Base-by-base conservation (phyloP, 2,329 filamentous ascomycete species). In the Ophiostoma ips region DNA sequence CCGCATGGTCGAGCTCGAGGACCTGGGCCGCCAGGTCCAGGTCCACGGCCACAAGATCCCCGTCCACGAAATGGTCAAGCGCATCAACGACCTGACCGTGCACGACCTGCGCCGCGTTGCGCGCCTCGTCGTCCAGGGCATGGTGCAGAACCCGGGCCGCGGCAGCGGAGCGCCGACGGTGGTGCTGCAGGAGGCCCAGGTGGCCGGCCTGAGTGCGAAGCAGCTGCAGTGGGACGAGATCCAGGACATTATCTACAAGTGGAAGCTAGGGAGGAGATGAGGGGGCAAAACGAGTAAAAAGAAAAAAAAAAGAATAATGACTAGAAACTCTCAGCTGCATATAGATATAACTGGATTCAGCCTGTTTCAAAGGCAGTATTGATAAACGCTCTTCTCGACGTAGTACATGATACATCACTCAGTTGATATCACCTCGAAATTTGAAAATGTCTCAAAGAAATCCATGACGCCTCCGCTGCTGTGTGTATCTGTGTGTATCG, bases 1-100 rank as follows among this genome's bases (percentile, higher is more conserved):
- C 58, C 77, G 92, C 53, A 95, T 98, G 88, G 88, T 98, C 10
- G 92, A 96, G 69, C 76, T 98, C 7, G 92, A 98, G 67, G 92
- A 98, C 63, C 75, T 98, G 0, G 92, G 92, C 19, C 73, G 92
- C 55, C 90, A 95, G 64, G 87, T 98, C 11, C 92, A 96, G 70
- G 87, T 95, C n/a, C 89, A 96, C 63, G 92, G 90, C 19, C 78
- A 80, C 57, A 95, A 95, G 69, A 79, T 96, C 7, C 84, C 90
- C 2, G 89, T 95, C 8, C 79, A 79, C 57, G 89, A 96, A 63
- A 96, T 98, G 90, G 95, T 90, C 62, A 71, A 71, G 47, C 80
- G 81, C 62, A 98, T 98, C 57, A 86, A 95, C 61, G 73, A 71
- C 6, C 71, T 98, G 51, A 94, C 84, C 0, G 78, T 94, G 0